Conservation (phyloP, 2,329 filamentous ascomycete genomes). For the Arthrobotrys entomopaga region DNA sequence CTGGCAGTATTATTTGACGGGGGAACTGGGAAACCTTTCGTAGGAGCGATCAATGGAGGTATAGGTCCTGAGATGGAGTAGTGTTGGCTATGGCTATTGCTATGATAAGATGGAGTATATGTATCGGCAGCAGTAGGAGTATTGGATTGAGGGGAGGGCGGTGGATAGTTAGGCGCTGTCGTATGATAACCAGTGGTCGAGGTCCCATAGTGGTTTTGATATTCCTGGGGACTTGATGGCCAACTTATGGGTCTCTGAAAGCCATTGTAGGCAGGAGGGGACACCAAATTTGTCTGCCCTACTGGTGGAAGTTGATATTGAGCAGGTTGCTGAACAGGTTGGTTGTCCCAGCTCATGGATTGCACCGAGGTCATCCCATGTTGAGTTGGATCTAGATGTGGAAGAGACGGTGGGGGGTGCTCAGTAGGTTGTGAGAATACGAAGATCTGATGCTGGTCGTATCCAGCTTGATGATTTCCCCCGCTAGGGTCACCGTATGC, state of each 20-base stretch:
- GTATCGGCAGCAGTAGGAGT: neutral
- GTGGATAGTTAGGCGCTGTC: constrained; percentile 5
- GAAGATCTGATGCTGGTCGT: constrained; percentile 4
- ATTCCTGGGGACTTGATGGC: constrained; percentile 33
- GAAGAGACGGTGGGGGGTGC: neutral
- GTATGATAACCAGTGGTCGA: neutral
- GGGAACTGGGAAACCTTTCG: constrained; percentile 4
- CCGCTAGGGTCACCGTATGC: constrained; percentile 2
- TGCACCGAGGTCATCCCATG: neutral
- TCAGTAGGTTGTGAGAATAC: neutral
- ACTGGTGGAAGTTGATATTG: constrained; percentile 2
- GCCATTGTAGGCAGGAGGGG: constrained; percentile 30
- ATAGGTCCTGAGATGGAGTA: constrained; percentile 45
- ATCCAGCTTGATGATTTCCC: constrained; percentile 16
- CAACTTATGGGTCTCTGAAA: constrained; percentile 41
- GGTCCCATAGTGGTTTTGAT: constrained; percentile 13
- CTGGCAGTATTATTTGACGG: constrained; percentile 2
- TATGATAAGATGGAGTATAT: neutral
- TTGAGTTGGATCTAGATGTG: neutral
- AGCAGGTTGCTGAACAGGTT: neutral
- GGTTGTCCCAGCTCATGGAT: neutral
- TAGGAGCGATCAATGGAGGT: constrained; percentile 16
- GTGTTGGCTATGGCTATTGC: constrained; percentile 35
- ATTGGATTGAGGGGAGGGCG: constrained; percentile 17
- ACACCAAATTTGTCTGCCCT: neutral